A percentile compares a stretch with the other conserved stretches of the same genome.
These are phyloP conservation scores for Pelargonium fulgidum DNA, from an alignment of 441 rosid genomes.

Conservation along the genomic window DNA sequence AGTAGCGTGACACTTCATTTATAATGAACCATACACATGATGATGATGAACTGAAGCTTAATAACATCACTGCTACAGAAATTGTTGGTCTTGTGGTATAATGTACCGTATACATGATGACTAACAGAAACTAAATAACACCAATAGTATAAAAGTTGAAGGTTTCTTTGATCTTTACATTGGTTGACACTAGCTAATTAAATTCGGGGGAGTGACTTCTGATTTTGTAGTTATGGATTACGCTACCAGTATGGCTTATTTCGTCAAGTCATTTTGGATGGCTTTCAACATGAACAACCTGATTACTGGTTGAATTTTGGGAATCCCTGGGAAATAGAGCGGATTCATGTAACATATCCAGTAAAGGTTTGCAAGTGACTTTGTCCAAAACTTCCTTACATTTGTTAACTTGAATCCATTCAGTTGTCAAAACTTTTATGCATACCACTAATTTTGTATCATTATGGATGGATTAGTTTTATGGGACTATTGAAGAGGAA, in stretches of 20 bases:
- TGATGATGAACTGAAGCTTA: neutral
- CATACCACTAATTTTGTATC: conserved; percentile 2
- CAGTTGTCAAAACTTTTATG: conserved; percentile 11
- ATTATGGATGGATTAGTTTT: conserved; percentile 35
- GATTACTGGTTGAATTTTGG: conserved; percentile 57
- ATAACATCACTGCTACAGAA: neutral
- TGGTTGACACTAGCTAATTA: neutral
- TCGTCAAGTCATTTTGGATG: conserved; percentile 49
- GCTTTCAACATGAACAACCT: conserved; percentile 49
- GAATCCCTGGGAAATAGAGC: conserved; percentile 62
- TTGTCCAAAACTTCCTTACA: conserved; percentile 11
- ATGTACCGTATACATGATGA: neutral
- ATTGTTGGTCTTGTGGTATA: neutral
- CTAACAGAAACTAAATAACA: neutral
- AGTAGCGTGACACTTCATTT: neutral
- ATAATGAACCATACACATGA: neutral
- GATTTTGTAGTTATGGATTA: conserved; percentile 39
- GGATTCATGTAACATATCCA: conserved; percentile 43
- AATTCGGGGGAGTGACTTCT: conserved; percentile 7
- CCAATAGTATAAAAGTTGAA: neutral
- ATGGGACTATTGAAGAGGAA: conserved; percentile 43
- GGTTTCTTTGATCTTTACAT: conserved; percentile 2
- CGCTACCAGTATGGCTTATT: conserved; percentile 55
- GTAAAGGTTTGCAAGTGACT: conserved; percentile 42
- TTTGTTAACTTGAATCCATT: conserved; percentile 8